These are phyloP conservation scores for Teratosphaeriaceae sp. DNA, from an alignment of 2,329 filamentous ascomycete species.

Conservation along the genomic window DNA sequence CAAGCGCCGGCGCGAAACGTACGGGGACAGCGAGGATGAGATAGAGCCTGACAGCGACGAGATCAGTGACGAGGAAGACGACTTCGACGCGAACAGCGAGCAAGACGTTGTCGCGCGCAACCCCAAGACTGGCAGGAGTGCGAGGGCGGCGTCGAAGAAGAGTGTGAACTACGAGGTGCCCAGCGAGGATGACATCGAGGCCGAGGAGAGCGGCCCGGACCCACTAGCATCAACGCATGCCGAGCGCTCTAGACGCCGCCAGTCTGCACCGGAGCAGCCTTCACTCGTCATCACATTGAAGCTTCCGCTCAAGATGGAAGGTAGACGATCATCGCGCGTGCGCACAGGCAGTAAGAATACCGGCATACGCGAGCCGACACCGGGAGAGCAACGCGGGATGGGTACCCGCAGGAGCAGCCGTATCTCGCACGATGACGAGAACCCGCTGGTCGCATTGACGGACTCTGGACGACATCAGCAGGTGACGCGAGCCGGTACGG, in stretches of 20 bases:
- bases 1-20: conserved; percentile 31
- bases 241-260: conserved; percentile 24
- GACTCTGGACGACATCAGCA: conserved; percentile 53
- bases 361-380: conserved; percentile 29
- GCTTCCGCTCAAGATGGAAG: conserved; percentile 25
- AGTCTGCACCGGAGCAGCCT: conserved; percentile 11
- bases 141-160: conserved; percentile 51
- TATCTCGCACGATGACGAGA: conserved; percentile 50
- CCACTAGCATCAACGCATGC: conserved; percentile 12
- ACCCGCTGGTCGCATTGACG: conserved; percentile 51
- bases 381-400: conserved; percentile 13
- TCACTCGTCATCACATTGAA: conserved; percentile 37
- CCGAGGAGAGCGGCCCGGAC: conserved; percentile 28
- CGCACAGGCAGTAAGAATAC: conserved; percentile 35
- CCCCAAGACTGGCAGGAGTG: conserved; percentile 48
- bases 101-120: conserved; percentile 43
- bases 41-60: conserved; percentile 33
- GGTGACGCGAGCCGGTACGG: conserved; percentile 48
- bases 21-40: conserved; percentile 42
- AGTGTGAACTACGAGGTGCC: conserved; percentile 50
- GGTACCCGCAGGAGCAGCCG: conserved; percentile 50
- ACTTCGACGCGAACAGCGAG: conserved; percentile 38
- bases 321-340: conserved; percentile 25
- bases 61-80: conserved; percentile 38
- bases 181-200: conserved; percentile 40